Base-by-base conservation (phyloP, 495 filamentous ascomycete genomes). In the Penicillium cinerascens region DNA sequence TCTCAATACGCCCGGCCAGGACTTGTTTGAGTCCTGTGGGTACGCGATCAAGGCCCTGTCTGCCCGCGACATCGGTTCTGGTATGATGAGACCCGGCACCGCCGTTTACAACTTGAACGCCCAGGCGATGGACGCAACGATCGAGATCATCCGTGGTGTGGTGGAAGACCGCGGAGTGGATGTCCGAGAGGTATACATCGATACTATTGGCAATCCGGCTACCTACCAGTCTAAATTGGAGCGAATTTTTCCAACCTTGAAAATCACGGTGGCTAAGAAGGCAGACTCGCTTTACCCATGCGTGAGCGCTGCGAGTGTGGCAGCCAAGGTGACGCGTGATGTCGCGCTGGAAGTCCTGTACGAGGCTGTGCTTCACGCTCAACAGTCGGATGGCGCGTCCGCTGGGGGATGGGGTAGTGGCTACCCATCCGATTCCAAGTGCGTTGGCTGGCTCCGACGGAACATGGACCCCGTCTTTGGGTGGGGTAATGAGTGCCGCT, bases 51-150 rank as follows among this genome's bases (percentile, higher is more conserved):
- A 86, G 5, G 71, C 86, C 11, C 84, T 97, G 49, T 96, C 91
- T 3, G 89, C 91, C 13, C 82, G 89, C 33, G 88, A 92, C 67
- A 95, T 95, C 47, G 79, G 80, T 17, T 78, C 89, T 1, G 83
- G 86, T 44, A 95, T 95, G 87, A 79, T 96, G 66, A 77, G 79
- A 23, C 77, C 90, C 11, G 56, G 67, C 37, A 67, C 68, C 0
- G 80, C 77, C 4, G 74, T 77, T 0, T 96, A 96, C 71, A 98
- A 98, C 64, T 78, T 98, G 48, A 98, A 98, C 71, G 91, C 91
- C n/a, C 93, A 97, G 69, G 93, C 93, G 1, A 87, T 95, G 80
- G 92, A 98, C 71, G 91, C 93, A 0, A 98, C 93, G 1, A 80
- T 95, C n/a, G 82, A 80, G 17, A 73, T 98, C 49, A 92, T 98